Conservation (phyloP, 306 rosid species). For the Sicyos edulis region DNA sequence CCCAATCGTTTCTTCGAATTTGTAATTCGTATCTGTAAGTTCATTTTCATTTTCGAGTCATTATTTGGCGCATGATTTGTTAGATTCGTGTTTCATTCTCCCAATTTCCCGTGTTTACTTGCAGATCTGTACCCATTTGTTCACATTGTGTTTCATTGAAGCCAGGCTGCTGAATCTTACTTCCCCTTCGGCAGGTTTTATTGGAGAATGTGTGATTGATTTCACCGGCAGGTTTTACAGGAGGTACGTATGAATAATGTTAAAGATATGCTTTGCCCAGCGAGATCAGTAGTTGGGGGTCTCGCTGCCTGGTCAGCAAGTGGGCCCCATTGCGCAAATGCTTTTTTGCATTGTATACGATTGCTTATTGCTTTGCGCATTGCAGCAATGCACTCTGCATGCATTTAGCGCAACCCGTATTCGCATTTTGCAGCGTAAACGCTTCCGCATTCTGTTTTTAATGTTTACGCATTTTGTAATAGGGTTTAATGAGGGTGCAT, state of each 20-base stretch:
- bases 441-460: too few species aligned
- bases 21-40: constrained; percentile 10
- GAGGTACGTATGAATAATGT: neutral
- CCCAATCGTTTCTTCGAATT: neutral
- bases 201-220: neutral
- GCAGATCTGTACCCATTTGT: constrained; percentile 1
- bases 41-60: neutral
- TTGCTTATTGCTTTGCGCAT: too few species aligned
- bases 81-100: neutral
- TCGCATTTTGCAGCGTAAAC: too few species aligned
- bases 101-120: constrained; percentile 7
- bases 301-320: too few species aligned
- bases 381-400: too few species aligned
- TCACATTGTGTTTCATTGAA: neutral
- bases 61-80: neutral
- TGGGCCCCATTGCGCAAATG: too few species aligned
- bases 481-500: too few species aligned
- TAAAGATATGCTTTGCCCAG: too few species aligned
- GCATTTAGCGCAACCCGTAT: too few species aligned
- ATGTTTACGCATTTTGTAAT: too few species aligned
- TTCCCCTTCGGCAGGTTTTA: constrained; percentile 1
- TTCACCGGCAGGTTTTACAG: neutral
- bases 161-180: constrained; percentile 8
- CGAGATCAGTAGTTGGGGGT: too few species aligned
- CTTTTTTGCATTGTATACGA: too few species aligned